Evolutionary conservation across 1,284 basidiomycete genomes (phyloP).

Genomic region (Hemileia vastatrix): DNA sequence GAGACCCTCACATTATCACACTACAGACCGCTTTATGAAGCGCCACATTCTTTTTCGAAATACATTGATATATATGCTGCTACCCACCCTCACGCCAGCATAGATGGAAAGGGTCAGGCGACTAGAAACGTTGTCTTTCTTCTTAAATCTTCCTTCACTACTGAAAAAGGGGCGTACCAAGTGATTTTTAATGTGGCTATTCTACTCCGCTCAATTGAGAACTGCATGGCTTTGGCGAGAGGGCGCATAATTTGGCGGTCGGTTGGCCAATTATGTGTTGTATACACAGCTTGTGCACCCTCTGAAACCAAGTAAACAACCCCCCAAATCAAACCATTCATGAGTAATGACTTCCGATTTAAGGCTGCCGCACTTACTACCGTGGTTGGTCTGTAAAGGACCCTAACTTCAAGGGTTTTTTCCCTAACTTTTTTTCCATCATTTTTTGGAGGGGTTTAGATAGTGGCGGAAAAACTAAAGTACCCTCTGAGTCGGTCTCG

Average conservation of each 20-base stretch:
- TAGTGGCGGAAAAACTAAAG: conserved; percentile 6
- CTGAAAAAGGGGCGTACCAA: too few species aligned
- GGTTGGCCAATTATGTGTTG: conserved; percentile 1
- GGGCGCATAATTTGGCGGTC: conserved; percentile 1
- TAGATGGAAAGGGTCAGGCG: too few species aligned
- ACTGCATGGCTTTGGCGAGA: conserved; percentile 11
- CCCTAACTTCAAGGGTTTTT: conserved; percentile 5
- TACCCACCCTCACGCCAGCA: too few species aligned
- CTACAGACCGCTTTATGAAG: too few species aligned
- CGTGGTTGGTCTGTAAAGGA: conserved; percentile 10
- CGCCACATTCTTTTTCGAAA: too few species aligned
- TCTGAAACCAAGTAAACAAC: too few species aligned
- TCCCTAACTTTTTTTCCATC: background rate
- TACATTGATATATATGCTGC: too few species aligned
- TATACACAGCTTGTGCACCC: too few species aligned
- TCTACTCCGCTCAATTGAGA: background rate
- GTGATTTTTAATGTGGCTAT: too few species aligned
- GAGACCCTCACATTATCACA: too few species aligned
- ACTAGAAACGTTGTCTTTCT: too few species aligned
- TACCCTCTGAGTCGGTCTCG: conserved; percentile 16
- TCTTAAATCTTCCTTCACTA: too few species aligned
- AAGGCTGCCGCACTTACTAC: conserved; percentile 7
- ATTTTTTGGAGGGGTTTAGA: background rate
- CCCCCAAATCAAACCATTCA: conserved; percentile 6
- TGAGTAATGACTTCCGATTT: conserved; percentile 6